Base-by-base conservation (phyloP, 106 monocot species). In the Vanilla planifolia region DNA sequence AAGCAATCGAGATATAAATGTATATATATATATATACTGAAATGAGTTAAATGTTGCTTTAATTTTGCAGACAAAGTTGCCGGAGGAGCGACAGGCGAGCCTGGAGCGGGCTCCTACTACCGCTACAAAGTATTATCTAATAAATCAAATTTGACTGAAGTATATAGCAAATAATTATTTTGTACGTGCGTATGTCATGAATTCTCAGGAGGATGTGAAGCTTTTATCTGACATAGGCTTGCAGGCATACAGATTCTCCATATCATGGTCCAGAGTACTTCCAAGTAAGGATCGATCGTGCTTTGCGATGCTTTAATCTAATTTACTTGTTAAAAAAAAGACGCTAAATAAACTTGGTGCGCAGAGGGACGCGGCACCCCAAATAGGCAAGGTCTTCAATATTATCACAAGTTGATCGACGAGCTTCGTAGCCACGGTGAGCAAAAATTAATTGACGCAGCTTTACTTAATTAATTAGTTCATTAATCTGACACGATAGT, bases 231-330 rank as follows among this genome's bases (percentile, higher is more conserved):
- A 69, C 4, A 22, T 61, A 2, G 69, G 69, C 22, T 6, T 51
- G 48, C 50, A 69, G 39, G 69, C 60, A 27, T 69, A 69, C 19
- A 60, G 69, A 60, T 69, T 69, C 43, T 69, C 69, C 21, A 69
- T 69, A 13, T 44, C 69, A 8, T 69, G 69, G 69, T 19, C 69
- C 26, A 69, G 69, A 59, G 41, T 69, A 34, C 51, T 69, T 23
- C 69, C 69, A 50, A 60, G 69, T 69, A 60, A 17, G 7, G 14
- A 40, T 40, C 40, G 40, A 2, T 7, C 40, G 7, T 40, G 40
- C 40, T 9, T 40, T 9, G 14, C 14, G 7, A 40, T 40, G 14
- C 11, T 40, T 40, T 40, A 40, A 9, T 9, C 14, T 9, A 9
- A 40, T 7, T 40, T 40, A 9, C 1, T 40, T 9, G 14, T 40